Percentiles rank a stretch among this genome's conserved stretches.
These are phyloP conservation scores for Phoma sp. DNA, from an alignment of 2,329 filamentous ascomycete genomes.

Conservation along the genomic window DNA sequence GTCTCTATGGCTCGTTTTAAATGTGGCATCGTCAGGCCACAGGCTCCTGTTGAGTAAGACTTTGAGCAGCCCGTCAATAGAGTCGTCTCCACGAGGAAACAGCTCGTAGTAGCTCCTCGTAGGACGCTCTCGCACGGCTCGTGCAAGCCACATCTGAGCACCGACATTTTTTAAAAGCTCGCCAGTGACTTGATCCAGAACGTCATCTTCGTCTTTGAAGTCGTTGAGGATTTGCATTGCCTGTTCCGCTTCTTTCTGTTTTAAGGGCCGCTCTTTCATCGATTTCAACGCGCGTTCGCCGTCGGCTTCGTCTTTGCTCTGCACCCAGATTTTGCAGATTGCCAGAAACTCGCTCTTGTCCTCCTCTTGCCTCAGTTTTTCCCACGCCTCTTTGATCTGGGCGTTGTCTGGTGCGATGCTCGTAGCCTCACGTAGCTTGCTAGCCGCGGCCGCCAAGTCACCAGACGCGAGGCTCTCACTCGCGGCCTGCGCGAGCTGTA, in stretches of 20 bases:
- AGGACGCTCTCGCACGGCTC: constrained; percentile 45
- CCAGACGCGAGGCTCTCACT: constrained; percentile 34
- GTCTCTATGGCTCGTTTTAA: constrained; percentile 59
- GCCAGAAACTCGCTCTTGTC: constrained; percentile 42
- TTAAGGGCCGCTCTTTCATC: constrained; percentile 39
- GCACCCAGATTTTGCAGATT: constrained; percentile 46
- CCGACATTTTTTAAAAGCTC: constrained; percentile 44
- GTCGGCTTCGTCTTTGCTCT: constrained; percentile 46
- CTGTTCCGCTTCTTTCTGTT: constrained; percentile 47
- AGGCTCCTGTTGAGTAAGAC: constrained; percentile 50
- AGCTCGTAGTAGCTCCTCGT: constrained; percentile 53
- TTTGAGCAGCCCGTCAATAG: constrained; percentile 52
- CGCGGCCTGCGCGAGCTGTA: constrained; percentile 41
- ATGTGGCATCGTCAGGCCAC: constrained; percentile 53
- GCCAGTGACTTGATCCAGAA: constrained; percentile 50
- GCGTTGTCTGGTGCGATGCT: constrained; percentile 51
- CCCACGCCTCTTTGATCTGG: constrained; percentile 50
- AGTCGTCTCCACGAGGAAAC: constrained; percentile 55
- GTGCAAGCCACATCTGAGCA: constrained; percentile 51
- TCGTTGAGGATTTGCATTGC: constrained; percentile 52
- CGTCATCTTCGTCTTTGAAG: constrained; percentile 50
- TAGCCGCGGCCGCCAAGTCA: constrained; percentile 49
- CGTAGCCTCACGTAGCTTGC: constrained; percentile 53
- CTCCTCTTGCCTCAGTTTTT: constrained; percentile 49
- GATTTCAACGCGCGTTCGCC: constrained; percentile 48